phyloP scores from a whole-genome alignment of 257 asterid genomes.

The Echites panduratus region DNA sequence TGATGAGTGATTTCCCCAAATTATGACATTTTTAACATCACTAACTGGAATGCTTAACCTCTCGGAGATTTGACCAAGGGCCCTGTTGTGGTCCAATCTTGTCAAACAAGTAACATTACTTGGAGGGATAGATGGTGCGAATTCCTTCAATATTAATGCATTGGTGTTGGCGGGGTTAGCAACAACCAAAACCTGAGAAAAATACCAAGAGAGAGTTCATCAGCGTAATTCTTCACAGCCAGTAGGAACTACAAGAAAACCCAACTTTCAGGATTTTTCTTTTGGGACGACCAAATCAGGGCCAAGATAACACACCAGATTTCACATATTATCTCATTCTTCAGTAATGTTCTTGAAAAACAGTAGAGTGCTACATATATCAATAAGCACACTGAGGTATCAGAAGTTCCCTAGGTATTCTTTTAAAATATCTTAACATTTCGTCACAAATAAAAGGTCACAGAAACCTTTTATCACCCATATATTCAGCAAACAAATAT shows the following conservation, averaged over 20 bases:
- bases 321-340: not conserved
- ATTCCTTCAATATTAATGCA: constrained; percentile 85
- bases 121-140: constrained; percentile 85
- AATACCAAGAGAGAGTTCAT: not conserved
- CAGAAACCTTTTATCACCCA: not conserved
- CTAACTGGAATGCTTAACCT: constrained; percentile 72
- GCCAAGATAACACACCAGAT: not conserved
- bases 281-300: not conserved
- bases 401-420: not conserved
- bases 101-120: constrained; percentile 82
- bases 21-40: constrained; percentile 82
- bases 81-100: constrained; percentile 96
- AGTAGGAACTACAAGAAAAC: not conserved
- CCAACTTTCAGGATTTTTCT: not conserved
- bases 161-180: constrained; percentile 98
- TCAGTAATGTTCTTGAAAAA: not conserved
- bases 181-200: constrained; percentile 82
- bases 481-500: not conserved
- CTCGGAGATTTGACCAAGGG: constrained; percentile 91
- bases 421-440: not conserved
- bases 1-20: constrained; percentile 97
- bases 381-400: not conserved
- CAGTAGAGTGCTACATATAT: not conserved
- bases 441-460: not conserved
- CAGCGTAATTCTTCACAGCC: not conserved